These are phyloP conservation scores for Mentha longifolia DNA, from an alignment of 257 asterid genomes.

Conservation along the genomic window DNA sequence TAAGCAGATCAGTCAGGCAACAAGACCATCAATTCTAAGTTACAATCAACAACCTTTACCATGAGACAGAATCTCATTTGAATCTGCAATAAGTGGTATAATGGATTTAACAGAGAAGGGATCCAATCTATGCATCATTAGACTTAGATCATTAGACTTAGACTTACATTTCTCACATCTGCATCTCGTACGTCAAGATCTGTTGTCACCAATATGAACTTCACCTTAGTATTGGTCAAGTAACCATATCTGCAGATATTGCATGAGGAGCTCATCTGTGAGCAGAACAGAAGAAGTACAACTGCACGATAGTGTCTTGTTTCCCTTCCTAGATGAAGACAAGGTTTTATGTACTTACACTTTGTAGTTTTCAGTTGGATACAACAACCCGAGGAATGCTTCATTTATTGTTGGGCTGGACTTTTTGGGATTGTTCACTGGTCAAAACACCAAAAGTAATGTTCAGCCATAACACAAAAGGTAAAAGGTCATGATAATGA, in stretches of 20 bases:
- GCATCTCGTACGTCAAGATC: slow-evolving; percentile 95
- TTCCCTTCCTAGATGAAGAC: slow-evolving; percentile 17
- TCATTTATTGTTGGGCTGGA: slow-evolving; percentile 83
- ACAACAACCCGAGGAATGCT: slow-evolving; percentile 89
- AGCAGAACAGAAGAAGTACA: slow-evolving; percentile 22
- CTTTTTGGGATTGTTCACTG: slow-evolving; percentile 97
- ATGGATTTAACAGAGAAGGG: slow-evolving; percentile 14
- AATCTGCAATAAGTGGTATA: neutral
- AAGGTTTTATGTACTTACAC: slow-evolving; percentile 57
- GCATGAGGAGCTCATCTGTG: slow-evolving; percentile 22
- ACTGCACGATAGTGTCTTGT: neutral
- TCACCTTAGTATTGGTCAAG: slow-evolving; percentile 92
- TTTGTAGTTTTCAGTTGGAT: slow-evolving; percentile 96
- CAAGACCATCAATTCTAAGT: neutral
- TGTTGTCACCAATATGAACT: slow-evolving; percentile 86
- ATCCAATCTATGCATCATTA: neutral
- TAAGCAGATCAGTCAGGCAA: neutral
- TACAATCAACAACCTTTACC: neutral
- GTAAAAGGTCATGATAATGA: neutral
- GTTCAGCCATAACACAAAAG: slow-evolving; percentile 5
- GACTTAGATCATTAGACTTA: neutral
- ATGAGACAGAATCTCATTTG: neutral
- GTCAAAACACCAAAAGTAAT: slow-evolving; percentile 28
- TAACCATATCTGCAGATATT: slow-evolving; percentile 75
- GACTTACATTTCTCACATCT: slow-evolving; percentile 91